A percentile compares a stretch with the other conserved stretches of the same genome.
Evolutionary conservation across 805 yeast species (phyloP).

Genomic region (Metschnikowia amazonensis): DNA sequence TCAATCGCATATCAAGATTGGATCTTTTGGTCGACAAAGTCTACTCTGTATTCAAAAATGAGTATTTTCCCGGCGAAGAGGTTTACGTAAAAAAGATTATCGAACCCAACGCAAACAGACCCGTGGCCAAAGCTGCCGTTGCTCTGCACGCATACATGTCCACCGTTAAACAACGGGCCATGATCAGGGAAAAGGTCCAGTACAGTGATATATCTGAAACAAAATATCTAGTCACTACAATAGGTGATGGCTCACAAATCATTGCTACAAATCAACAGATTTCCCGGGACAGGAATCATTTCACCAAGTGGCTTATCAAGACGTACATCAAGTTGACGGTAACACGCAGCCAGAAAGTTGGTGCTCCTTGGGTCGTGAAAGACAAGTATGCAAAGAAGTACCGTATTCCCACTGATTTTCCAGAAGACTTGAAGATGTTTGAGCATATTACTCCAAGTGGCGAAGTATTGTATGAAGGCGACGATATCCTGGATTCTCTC

Average conservation of each 20-base stretch:
- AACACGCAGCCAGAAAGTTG: conserved; percentile 73
- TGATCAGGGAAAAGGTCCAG: conserved; percentile 82
- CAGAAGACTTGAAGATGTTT: conserved; percentile 47
- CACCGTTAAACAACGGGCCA: conserved; percentile 45
- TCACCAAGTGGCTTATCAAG: conserved; percentile 86
- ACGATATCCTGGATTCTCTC: conserved; percentile 11
- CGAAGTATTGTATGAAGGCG: conserved; percentile 18
- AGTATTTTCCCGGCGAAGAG: conserved; percentile 88
- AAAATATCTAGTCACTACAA: conserved; percentile 67
- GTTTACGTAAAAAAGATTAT: conserved; percentile 51
- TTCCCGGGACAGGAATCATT: conserved; percentile 76
- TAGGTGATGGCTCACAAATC: conserved; percentile 50
- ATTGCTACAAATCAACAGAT: conserved; percentile 73
- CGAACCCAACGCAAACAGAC: conserved; percentile 2
- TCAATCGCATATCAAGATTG: conserved; percentile 73
- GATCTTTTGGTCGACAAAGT: conserved; percentile 88
- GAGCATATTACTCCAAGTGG: conserved; percentile 20
- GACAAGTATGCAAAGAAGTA: conserved; percentile 68
- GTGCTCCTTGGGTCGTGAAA: conserved; percentile 95
- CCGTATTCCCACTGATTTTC: conserved; percentile 59
- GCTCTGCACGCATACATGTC: conserved; percentile 14
- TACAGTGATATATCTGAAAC: conserved; percentile 50
- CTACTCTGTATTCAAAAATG: conserved; percentile 69
- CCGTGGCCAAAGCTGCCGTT: conserved; percentile 1
- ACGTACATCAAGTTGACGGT: conserved; percentile 81